A percentile compares a stretch with the other conserved stretches of the same genome.
Evolutionary conservation across 2,329 filamentous ascomycete genomes (phyloP).

Genomic region (Ophiostoma australiae): DNA sequence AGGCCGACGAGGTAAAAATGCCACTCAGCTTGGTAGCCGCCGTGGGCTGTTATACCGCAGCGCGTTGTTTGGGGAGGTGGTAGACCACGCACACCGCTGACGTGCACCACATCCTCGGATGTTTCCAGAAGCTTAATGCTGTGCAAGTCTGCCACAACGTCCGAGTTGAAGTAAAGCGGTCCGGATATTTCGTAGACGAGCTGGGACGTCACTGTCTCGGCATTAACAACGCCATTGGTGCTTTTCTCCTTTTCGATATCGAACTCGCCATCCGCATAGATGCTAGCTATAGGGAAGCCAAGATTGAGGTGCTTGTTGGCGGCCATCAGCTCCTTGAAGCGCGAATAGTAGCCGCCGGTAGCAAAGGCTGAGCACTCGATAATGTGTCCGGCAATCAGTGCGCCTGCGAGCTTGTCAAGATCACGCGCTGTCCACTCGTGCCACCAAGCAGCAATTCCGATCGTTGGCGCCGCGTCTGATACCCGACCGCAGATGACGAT

Average conservation of each 20-base stretch:
- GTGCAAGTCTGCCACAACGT: not conserved
- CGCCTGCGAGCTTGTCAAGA: not conserved
- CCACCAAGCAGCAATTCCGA: not conserved
- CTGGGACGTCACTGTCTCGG: not conserved
- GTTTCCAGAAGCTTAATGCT: not conserved
- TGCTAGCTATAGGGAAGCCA: not conserved
- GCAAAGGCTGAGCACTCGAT: not conserved
- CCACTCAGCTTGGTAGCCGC: not conserved
- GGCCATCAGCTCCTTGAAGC: not conserved
- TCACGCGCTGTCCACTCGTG: not conserved
- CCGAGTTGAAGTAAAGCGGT: not conserved
- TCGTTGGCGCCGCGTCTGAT: not conserved
- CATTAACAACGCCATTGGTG: not conserved
- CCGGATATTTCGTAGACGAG: not conserved
- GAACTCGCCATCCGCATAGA: not conserved
- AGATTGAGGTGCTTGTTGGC: not conserved
- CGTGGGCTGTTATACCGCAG: not conserved
- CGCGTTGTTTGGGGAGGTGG: not conserved
- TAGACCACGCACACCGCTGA: not conserved
- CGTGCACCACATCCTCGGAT: not conserved
- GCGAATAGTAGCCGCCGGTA: not conserved
- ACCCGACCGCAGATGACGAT: not conserved
- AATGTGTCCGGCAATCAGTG: not conserved
- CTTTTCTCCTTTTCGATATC: not conserved
- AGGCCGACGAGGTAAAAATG: not conserved